These are phyloP conservation scores for Sporothrix brunneoviolacea DNA, from an alignment of 2,329 filamentous ascomycete species.

Conservation along the genomic window DNA sequence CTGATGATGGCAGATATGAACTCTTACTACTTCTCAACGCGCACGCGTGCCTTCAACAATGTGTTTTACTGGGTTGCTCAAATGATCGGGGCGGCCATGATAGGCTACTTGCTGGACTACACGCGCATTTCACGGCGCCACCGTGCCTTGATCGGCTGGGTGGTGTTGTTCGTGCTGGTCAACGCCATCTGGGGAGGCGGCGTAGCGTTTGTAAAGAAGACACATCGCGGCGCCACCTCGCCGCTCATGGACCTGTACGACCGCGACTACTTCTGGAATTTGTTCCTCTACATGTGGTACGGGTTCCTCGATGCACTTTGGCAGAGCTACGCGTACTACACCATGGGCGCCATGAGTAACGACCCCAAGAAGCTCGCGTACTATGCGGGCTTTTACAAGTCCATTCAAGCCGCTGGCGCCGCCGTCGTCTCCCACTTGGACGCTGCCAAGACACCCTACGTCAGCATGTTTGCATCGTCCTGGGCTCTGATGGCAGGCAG, in stretches of 20 bases:
- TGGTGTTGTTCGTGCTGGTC: slow-evolving; percentile 11
- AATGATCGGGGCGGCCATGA: slow-evolving; percentile 10
- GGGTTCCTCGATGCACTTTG: slow-evolving; percentile 14
- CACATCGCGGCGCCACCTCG: background rate
- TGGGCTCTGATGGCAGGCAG: slow-evolving; percentile 14
- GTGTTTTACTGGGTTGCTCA: slow-evolving; percentile 12
- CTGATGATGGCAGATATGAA: slow-evolving; percentile 1
- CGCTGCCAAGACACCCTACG: slow-evolving; percentile 9
- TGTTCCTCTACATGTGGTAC: slow-evolving; percentile 15
- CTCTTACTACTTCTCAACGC: slow-evolving; percentile 5
- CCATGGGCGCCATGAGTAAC: slow-evolving; percentile 16
- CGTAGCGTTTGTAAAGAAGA: background rate
- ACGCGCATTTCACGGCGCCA: background rate
- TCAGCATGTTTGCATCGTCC: slow-evolving; percentile 8
- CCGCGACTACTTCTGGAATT: slow-evolving; percentile 26
- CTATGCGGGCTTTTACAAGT: slow-evolving; percentile 18
- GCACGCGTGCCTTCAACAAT: slow-evolving; percentile 14
- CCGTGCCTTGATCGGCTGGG: slow-evolving; percentile 11
- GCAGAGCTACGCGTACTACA: slow-evolving; percentile 35
- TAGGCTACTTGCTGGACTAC: slow-evolving; percentile 12
- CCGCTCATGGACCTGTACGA: slow-evolving; percentile 9
- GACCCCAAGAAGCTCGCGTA: slow-evolving; percentile 12
- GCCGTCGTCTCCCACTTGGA: slow-evolving; percentile 11
- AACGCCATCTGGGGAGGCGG: slow-evolving; percentile 16
- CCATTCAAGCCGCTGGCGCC: slow-evolving; percentile 12